phyloP scores from a whole-genome alignment of 768 basidiomycete genomes.

The Agaricus sinodeliciosus region DNA sequence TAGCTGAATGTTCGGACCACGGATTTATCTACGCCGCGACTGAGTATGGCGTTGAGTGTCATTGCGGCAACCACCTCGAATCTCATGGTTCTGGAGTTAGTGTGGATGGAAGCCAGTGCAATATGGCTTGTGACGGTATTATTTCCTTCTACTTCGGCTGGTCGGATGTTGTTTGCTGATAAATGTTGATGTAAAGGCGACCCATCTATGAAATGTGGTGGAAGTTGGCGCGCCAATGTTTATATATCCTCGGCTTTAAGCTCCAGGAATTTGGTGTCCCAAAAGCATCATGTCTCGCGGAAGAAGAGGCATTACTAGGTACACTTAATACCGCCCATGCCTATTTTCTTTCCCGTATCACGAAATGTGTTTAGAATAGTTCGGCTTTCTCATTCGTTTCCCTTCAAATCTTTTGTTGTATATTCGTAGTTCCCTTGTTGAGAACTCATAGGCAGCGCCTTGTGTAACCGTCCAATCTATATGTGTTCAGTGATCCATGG shows the following conservation, averaged over 20 bases:
- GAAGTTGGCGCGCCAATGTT: constrained; percentile 25
- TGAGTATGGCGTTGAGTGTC: constrained; percentile 28
- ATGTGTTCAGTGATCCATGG: neutral
- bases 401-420: neutral
- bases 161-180: neutral
- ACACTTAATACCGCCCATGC: constrained; percentile 12
- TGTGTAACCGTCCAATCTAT: neutral
- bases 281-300: constrained; percentile 1
- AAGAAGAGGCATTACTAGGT: neutral
- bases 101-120: constrained; percentile 19
- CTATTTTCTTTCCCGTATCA: neutral
- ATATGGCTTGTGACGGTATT: constrained; percentile 26
- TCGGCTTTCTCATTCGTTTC: neutral
- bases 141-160: neutral
- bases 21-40: constrained; percentile 28
- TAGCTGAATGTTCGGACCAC: constrained; percentile 18
- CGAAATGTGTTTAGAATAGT: neutral
- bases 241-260: constrained; percentile 7
- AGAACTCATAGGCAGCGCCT: neutral
- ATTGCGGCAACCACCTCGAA: constrained; percentile 22
- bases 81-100: constrained; percentile 16
- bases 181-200: constrained; percentile 18
- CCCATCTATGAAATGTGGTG: constrained; percentile 26
- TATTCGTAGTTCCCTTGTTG: neutral
- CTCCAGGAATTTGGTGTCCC: neutral